Base-by-base conservation (phyloP, 2,329 filamentous ascomycete genomes). In the Colletotrichum scovillei region DNA sequence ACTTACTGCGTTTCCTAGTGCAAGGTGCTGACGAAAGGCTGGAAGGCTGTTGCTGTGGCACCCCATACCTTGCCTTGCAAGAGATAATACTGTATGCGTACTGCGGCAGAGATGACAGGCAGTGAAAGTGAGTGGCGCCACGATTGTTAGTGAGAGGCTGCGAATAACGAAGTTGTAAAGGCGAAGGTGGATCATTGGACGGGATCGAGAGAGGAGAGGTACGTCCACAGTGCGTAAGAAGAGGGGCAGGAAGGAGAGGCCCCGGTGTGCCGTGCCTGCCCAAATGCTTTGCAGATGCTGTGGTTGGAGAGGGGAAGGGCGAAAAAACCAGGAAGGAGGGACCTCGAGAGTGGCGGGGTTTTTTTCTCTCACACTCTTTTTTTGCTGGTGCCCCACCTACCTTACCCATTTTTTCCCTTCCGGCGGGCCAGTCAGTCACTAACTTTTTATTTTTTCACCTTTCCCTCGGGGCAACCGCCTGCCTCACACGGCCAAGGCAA, bases 301-400 rank as follows among this genome's bases (percentile, higher is more conserved):
- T 69, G 58, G 49, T 55, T 69, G 30, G 30, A 28, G 49, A 32
- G 58, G 58, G 30, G 35, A 19, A 52, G 30, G 35, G 42, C 38
- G 38, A 46, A 57, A 38, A 22, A 58, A 70, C 35, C 63, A 67
- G 38, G 32, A 67, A 67, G n/a, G 55, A 49, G 42, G 42, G 42
- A 22, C 42, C 42, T 49, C 19, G 42, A n/a, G 3, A 46, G 72
- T 74, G 72, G 72, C 72, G 72, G 72, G 69, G 63, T 78, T 80
- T 78, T 78, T 72, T 49, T 46, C 16, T 46, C 42, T 49, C 42
- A n/a, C 42, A 49, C 63, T 56, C 58, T 76, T 60, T 35, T 73
- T 73, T 65, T 65, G 71, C 63, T 42, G 67, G 24, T 70, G 75
- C 76, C 76, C 77, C 77, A 77, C 77, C 72, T 75, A 53, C 3